Evolutionary conservation across 1,284 basidiomycete genomes (phyloP).

Genomic region (Cutaneotrichosporon sp.): DNA sequence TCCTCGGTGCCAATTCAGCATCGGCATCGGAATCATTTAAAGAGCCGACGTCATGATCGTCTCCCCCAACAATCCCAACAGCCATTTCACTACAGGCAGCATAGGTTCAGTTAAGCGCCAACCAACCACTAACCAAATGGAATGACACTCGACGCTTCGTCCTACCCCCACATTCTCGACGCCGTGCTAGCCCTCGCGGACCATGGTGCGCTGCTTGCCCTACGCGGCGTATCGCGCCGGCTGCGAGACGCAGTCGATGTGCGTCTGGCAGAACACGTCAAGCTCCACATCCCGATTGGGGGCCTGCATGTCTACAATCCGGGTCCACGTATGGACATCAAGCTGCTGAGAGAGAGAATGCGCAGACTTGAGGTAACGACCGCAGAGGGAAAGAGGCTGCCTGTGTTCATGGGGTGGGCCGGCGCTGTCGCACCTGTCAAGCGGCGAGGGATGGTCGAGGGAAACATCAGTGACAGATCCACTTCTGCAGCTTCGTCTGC

Average conservation of each 20-base stretch:
- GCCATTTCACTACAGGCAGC: too few species aligned
- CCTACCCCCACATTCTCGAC: slow-evolving; percentile 9
- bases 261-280: background rate
- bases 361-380: background rate
- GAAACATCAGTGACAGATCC: too few species aligned
- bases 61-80: too few species aligned
- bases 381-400: background rate
- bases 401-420: background rate
- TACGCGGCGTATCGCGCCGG: background rate
- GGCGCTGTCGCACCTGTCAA: background rate
- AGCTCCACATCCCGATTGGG: background rate
- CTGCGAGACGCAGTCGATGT: background rate
- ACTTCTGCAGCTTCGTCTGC: background rate
- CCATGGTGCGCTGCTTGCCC: background rate
- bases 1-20: too few species aligned
- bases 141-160: slow-evolving; percentile 1
- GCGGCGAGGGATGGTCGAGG: background rate
- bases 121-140: too few species aligned
- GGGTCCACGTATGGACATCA: background rate
- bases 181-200: background rate
- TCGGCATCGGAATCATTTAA: too few species aligned
- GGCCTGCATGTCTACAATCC: background rate
- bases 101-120: too few species aligned
- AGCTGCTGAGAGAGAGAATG: background rate
- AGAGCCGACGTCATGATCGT: too few species aligned